A percentile compares a stretch with the other conserved stretches of the same genome.
phyloP scores from a whole-genome alignment of 2,329 filamentous ascomycete genomes.

The Aspergillus uvarum region DNA sequence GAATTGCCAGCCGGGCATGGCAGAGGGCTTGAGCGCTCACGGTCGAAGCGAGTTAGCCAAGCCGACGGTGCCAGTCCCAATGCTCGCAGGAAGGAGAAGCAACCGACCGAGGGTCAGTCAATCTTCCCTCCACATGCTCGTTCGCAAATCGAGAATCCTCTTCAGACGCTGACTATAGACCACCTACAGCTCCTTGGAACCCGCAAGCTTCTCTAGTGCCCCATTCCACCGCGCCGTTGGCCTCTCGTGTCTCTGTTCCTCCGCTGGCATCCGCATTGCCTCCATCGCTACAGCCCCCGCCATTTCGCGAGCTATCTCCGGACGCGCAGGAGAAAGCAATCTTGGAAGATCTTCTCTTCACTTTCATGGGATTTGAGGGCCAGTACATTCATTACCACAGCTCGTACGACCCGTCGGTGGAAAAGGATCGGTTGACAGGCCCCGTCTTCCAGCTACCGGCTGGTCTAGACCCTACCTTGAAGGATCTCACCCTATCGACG shows the following conservation, averaged over 20 bases:
- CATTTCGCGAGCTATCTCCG: constrained; percentile 69
- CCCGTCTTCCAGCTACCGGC: constrained; percentile 76
- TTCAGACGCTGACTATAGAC: constrained; percentile 18
- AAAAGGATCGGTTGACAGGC: constrained; percentile 82
- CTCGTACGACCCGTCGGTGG: constrained; percentile 76
- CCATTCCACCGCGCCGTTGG: constrained; percentile 69
- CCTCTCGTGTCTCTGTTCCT: constrained; percentile 63
- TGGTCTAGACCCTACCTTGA: constrained; percentile 85
- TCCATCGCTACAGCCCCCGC: constrained; percentile 63
- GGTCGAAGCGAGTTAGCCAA: constrained; percentile 28
- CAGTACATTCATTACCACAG: constrained; percentile 89
- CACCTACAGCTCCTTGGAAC: constrained; percentile 61
- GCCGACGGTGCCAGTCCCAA: constrained; percentile 27
- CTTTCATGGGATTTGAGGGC: constrained; percentile 98
- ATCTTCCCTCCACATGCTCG: not conserved
- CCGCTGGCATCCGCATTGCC: constrained; percentile 67
- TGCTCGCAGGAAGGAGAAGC: constrained; percentile 35
- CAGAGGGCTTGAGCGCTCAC: constrained; percentile 32
- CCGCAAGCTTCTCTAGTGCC: constrained; percentile 75
- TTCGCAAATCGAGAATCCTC: not conserved
- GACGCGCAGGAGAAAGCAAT: constrained; percentile 84
- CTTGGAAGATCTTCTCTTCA: constrained; percentile 86
- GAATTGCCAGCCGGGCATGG: constrained; percentile 35
- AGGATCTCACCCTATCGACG: constrained; percentile 84
- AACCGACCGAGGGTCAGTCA: constrained; percentile 32